Evolutionary conservation across 1,284 basidiomycete species (phyloP), one percentile per base, ranked within the genome.

Genomic region (Apiotrichum laibachii): DNA sequence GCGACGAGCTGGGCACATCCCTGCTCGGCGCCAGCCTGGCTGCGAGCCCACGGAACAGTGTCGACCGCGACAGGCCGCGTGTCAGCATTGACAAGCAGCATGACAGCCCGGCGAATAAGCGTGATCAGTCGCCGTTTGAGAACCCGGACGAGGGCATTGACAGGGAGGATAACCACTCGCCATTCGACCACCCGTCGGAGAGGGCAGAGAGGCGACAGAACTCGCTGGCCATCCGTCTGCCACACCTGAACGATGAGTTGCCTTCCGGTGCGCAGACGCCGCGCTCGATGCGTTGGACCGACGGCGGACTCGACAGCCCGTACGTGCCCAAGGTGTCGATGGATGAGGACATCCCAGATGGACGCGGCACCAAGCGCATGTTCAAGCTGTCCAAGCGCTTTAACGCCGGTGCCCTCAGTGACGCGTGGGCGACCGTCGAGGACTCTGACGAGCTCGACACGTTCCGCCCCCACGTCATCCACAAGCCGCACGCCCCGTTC

Each of bases 401-500:
- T 57, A 79, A 81, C 62, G 80, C 78, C 1, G 81, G 80, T 9
- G 80, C 78, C 0, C 63, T 81, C 2, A 76, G 77, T 8, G 77
- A 81, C 49, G 77, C 79, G 10, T 76, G 77, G 65, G 79, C 80
- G 0, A 80, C 79, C 2, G 78, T 81, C 11, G 79, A 80, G 55
- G 80, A 81, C 66, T 78, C 79, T 11, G 78, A 78, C 55, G 74
- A 80, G 22, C 68, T 81, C 33, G 78, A 80, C 60, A 72, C 80
- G 44, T 85, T 84, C 75, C 71, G 75, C 43, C 83, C 84, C 13
- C 82, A 84, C 63, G 77, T 85, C 49, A 72, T 87, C 10, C 86
- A 88, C 64, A 75, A 80, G 16, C 78, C 81, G 10, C 85, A 87
- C 62, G 76, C 79, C 19, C 84, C 87, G 40, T 84, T 88, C 60